Base-by-base conservation (phyloP, 208 protist species). In the Phytomonas sp. region DNA sequence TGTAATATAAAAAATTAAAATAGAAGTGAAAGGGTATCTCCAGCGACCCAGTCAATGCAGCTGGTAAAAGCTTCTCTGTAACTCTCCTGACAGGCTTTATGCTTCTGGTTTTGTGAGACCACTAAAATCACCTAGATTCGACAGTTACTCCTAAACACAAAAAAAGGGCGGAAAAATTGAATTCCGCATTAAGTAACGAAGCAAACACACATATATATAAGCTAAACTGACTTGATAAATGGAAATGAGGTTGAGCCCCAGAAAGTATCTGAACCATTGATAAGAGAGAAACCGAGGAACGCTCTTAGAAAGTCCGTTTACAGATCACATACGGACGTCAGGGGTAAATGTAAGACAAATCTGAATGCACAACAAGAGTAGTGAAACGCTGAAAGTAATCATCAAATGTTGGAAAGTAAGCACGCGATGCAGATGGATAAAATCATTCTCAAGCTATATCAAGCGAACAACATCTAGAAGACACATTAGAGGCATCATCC, bases 261-360 rank as follows among this genome's bases (percentile, higher is more conserved):
- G 36, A 40, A 40, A 40, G 36, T 9, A 40, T 40, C 36, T 40
- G n/a, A n/a, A n/a, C n/a, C n/a, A n/a, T n/a, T 74, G 69, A 60
- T 67, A 23, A 74, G 65, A 9, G 74, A 68, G 69, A 78, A 78
- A 70, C 74, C 73, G 3, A 70, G 74, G 60, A 78, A 78, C 11
- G 74, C 74, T 15, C 61, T 70, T 56, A 74, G 31, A 3, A 40
- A 66, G n/a, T 37, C 37, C 0, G 43, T 32, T 46, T 81, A 67
- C 5, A 17, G 26, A 36, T 53, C 11, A 2, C 33, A 64, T 7
- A n/a, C 26, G 65, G 40, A 56, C 28, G 26, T 31, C 33, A 33
- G 30, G 65, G 43, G 6, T 65, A n/a, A 34, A 60, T 43, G 30
- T 26, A 63, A 29, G 15, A 29, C 40, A 70, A 60, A 29, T 61